Conservation (phyloP, 129 eudicot species). For the Escallonia herrerae region DNA sequence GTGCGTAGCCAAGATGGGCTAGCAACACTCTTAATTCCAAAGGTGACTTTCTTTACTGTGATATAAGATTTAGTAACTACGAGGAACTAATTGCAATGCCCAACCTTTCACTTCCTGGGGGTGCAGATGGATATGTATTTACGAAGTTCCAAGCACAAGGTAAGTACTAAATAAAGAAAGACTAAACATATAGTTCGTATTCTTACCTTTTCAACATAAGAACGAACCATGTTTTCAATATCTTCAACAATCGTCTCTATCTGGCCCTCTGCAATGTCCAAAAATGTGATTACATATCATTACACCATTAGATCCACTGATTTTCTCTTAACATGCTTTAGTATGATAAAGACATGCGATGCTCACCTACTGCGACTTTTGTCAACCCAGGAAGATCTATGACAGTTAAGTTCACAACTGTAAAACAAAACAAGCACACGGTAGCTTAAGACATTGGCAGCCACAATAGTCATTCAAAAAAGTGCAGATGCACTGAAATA, state of each 20-base stretch:
- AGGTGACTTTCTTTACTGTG: too few relatives aligned
- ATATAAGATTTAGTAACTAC: too few relatives aligned
- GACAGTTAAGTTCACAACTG: constrained; percentile 97
- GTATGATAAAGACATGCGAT: constrained; percentile 9
- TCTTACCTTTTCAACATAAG: constrained; percentile 88
- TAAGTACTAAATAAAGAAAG: not conserved
- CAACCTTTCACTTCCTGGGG: not conserved
- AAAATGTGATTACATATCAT: constrained; percentile 15
- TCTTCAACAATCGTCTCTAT: constrained; percentile 88
- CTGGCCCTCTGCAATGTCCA: constrained; percentile 79
- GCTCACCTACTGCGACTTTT: constrained; percentile 98
- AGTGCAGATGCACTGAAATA: too few relatives aligned
- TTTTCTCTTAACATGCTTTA: too few relatives aligned
- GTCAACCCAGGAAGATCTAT: constrained; percentile 99
- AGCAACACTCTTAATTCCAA: too few relatives aligned
- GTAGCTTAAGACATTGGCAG: not conserved
- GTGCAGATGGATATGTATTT: not conserved
- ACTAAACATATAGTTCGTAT: constrained; percentile 2
- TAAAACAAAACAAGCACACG: constrained; percentile 23
- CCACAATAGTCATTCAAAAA: too few relatives aligned
- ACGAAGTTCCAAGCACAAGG: not conserved
- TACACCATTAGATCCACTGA: not conserved
- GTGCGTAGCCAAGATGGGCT: too few relatives aligned
- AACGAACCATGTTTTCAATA: constrained; percentile 94
- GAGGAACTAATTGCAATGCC: too few relatives aligned